Evolutionary conservation across 352 stramenopile species (phyloP), one percentile per base, ranked within the genome.

Genomic region (Phytophthora vignae): DNA sequence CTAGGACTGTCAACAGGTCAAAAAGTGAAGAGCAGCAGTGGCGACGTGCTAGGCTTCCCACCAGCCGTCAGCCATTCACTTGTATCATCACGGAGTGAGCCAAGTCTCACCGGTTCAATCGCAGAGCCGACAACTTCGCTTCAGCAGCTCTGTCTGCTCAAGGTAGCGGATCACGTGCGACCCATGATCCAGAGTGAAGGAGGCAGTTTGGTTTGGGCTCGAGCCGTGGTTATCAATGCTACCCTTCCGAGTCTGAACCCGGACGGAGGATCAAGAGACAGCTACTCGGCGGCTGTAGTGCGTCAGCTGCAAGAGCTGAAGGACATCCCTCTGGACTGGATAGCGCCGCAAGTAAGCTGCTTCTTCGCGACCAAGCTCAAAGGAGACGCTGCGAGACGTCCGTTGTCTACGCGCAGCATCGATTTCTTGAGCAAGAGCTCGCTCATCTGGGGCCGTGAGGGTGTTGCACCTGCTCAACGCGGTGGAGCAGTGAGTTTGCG

Each of bases 361-460:
- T 95, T 87, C 67, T 95, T 95, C 73, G 88, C 86, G 19, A 82
- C 84, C n/a, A 83, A 90, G 60, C 67, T 95, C 2, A 86, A 90
- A 57, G 69, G 75, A 38, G 85, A 91, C 52, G 88, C 88, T 3
- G 87, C 88, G 4, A 82, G 76, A 46, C 86, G 88, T 2, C 88
- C 88, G 9, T 68, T 95, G 17, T 95, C 86, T 14, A 71, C 81
- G 1, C 83, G 88, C 1, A 93, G 85, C 33, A 92, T 95, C 52
- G 88, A 94, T 21, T 95, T 95, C 59, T 62, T 95, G 7, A 78
- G 71, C 69, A 91, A 91, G 69, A 93, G 83, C 61, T 79, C 84
- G 12, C 77, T 92, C 9, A 82, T 94, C 12, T 95, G 86, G 88
- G 85, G 88, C 4, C 67, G 14, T 55, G 56, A 50, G 1, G 68